A percentile compares a stretch with the other conserved stretches of the same genome.
These are phyloP conservation scores for Medicago arabica DNA, from an alignment of 306 rosid genomes.

Conservation along the genomic window DNA sequence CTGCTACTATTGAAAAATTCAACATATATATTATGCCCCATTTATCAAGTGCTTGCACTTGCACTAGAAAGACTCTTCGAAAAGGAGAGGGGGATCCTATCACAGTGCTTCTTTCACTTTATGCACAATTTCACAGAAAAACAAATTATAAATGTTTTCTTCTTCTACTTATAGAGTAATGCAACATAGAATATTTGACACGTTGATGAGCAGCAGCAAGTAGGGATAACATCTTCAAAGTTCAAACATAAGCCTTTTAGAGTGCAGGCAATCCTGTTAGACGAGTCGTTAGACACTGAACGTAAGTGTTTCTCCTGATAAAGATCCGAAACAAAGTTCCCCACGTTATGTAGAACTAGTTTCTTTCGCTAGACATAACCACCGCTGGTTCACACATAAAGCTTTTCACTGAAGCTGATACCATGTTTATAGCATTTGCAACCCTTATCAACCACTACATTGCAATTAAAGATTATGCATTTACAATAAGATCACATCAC, in stretches of 20 bases:
- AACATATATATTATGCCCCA: conserved; percentile 8
- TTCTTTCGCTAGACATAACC: background rate
- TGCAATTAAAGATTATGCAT: conserved; percentile 10
- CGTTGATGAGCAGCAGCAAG: too few species aligned
- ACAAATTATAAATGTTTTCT: too few species aligned
- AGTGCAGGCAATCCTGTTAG: too few species aligned
- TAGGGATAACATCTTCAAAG: too few species aligned
- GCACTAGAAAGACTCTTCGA: background rate
- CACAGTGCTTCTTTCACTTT: too few species aligned
- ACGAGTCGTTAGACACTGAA: background rate
- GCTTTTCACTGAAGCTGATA: conserved; percentile 1
- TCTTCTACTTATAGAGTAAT: too few species aligned
- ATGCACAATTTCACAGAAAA: too few species aligned
- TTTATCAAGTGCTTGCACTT: conserved; percentile 21
- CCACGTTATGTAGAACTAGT: background rate
- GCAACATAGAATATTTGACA: too few species aligned
- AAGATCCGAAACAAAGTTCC: background rate
- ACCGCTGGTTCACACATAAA: background rate
- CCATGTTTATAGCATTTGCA: conserved; percentile 13
- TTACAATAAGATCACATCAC: background rate
- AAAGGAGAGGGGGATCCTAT: too few species aligned
- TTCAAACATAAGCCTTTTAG: too few species aligned
- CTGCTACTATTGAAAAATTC: conserved; percentile 15
- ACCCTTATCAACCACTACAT: conserved; percentile 17
- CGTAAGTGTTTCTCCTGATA: background rate